Conservation (phyloP, 495 filamentous ascomycete genomes). For the Monascus purpureus region DNA sequence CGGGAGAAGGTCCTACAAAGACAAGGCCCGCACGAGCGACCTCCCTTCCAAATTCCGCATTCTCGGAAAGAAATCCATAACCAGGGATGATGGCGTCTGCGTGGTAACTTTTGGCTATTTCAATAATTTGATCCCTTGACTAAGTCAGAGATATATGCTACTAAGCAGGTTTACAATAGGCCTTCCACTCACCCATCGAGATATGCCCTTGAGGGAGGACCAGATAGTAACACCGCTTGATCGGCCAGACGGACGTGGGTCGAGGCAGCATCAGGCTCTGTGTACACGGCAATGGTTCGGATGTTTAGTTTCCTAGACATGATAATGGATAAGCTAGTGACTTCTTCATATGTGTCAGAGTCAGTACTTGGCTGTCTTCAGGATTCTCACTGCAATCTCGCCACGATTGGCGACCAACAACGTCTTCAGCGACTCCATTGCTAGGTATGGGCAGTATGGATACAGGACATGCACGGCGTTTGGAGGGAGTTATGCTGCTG, state of each 20-base stretch:
- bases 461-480: too few species aligned
- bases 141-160: background rate
- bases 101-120: slow-evolving; percentile 26
- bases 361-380: slow-evolving; percentile 26
- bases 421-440: slow-evolving; percentile 24
- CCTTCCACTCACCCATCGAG: slow-evolving; percentile 22
- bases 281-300: slow-evolving; percentile 39
- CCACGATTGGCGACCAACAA: slow-evolving; percentile 40
- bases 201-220: slow-evolving; percentile 30
- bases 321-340: too few species aligned
- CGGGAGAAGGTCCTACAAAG: slow-evolving; percentile 39
- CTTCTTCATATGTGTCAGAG: too few species aligned
- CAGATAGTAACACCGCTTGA: slow-evolving; percentile 32
- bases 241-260: slow-evolving; percentile 40
- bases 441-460: background rate
- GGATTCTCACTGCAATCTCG: slow-evolving; percentile 39
- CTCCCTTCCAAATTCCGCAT: slow-evolving; percentile 38
- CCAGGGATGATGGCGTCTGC: slow-evolving; percentile 40
- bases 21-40: slow-evolving; percentile 34
- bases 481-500: too few species aligned
- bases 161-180: background rate
- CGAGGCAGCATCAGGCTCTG: slow-evolving; percentile 39
- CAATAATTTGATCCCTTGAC: slow-evolving; percentile 29
- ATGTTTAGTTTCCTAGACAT: slow-evolving; percentile 24
- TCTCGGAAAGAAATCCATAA: slow-evolving; percentile 47